phyloP scores from a whole-genome alignment of 192 early-diverging fungal species.

The Jimgerdemannia lactiflua region DNA sequence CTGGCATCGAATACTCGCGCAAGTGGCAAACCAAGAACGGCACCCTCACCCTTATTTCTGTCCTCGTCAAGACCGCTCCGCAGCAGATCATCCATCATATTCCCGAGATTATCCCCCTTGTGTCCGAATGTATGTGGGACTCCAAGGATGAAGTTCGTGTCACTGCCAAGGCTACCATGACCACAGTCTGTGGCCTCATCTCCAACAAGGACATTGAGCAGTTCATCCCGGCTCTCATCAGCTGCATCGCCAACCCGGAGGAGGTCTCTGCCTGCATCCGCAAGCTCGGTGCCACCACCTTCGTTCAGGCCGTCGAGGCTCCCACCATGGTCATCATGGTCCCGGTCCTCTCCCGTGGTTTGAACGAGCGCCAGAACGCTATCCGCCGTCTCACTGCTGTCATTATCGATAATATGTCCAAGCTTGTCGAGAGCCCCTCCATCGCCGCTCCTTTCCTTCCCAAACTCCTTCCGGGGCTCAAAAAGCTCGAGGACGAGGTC shows the following conservation, averaged over 20 bases:
- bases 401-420: constrained; percentile 92
- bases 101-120: constrained; percentile 66
- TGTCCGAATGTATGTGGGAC: constrained; percentile 80
- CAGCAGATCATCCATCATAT: constrained; percentile 46
- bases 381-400: constrained; percentile 73
- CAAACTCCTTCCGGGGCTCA: constrained; percentile 71
- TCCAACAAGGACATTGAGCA: constrained; percentile 79
- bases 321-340: constrained; percentile 81
- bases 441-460: constrained; percentile 81
- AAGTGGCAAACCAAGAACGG: constrained; percentile 73
- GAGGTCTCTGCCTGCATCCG: constrained; percentile 76
- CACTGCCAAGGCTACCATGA: constrained; percentile 66
- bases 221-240: constrained; percentile 72
- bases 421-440: constrained; percentile 80
- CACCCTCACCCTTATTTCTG: constrained; percentile 40
- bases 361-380: constrained; percentile 65
- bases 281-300: constrained; percentile 77
- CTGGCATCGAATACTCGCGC: constrained; percentile 68
- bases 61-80: constrained; percentile 42
- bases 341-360: constrained; percentile 69
- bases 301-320: constrained; percentile 73
- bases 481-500: constrained; percentile 71
- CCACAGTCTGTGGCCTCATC: constrained; percentile 62
- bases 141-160: constrained; percentile 71
- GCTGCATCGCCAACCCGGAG: constrained; percentile 74